A percentile compares a stretch with the other conserved stretches of the same genome.
phyloP scores from a whole-genome alignment of 2,329 filamentous ascomycete genomes.

The Exophiala lecanii-corni region DNA sequence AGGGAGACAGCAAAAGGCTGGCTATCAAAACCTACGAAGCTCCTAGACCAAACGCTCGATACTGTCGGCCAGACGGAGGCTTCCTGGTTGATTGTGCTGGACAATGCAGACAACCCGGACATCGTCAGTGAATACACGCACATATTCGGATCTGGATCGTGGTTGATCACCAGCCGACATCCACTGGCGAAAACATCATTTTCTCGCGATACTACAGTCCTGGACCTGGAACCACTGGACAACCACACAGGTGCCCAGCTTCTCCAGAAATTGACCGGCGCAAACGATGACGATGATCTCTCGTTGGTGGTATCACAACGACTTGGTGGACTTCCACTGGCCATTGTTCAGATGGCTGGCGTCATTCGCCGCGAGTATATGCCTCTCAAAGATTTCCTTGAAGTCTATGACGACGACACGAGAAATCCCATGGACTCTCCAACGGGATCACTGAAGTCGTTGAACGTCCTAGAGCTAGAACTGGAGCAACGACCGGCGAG shows the following conservation, averaged over 20 bases:
- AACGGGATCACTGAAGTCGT: slow-evolving; percentile 16
- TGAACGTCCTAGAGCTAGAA: slow-evolving; percentile 24
- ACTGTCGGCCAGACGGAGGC: slow-evolving; percentile 12
- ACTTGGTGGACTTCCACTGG: slow-evolving; percentile 24
- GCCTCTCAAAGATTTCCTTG: slow-evolving; percentile 16
- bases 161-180: slow-evolving; percentile 29
- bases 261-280: slow-evolving; percentile 8
- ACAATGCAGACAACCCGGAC: slow-evolving; percentile 26
- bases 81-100: slow-evolving; percentile 28
- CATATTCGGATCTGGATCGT: slow-evolving; percentile 19
- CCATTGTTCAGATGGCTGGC: slow-evolving; percentile 26
- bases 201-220: slow-evolving; percentile 3
- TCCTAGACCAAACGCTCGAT: background rate
- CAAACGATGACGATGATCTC: slow-evolving; percentile 9
- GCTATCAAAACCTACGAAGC: slow-evolving; percentile 23
- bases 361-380: slow-evolving; percentile 23
- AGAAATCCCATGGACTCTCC: slow-evolving; percentile 6
- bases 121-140: slow-evolving; percentile 28
- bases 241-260: slow-evolving; percentile 3
- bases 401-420: slow-evolving; percentile 16
- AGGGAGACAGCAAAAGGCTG: slow-evolving; percentile 27
- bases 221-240: slow-evolving; percentile 18
- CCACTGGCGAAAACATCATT: slow-evolving; percentile 23
- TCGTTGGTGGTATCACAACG: slow-evolving; percentile 11
- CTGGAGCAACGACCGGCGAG: too few species aligned